Percentiles rank a stretch among this genome's conserved stretches.
These are phyloP conservation scores for Primulina tabacum DNA, from an alignment of 257 asterid genomes.

Conservation along the genomic window DNA sequence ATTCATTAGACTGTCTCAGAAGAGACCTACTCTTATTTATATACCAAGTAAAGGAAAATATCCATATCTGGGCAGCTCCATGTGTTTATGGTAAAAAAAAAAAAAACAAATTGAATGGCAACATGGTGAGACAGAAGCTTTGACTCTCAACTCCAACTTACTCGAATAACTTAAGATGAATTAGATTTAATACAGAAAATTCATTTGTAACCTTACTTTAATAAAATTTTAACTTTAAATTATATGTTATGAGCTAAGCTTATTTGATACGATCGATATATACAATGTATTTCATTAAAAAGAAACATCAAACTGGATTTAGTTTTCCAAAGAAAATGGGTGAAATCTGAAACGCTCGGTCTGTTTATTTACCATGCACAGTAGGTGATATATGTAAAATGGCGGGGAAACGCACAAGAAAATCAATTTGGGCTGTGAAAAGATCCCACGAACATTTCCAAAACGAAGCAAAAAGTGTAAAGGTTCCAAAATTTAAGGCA, in stretches of 20 bases:
- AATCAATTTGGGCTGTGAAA: slow-evolving; percentile 19
- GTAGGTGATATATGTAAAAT: not conserved
- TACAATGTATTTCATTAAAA: too few species aligned
- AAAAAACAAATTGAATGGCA: not conserved
- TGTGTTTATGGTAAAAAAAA: not conserved
- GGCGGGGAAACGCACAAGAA: not conserved
- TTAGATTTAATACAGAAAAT: too few species aligned
- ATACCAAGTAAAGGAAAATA: not conserved
- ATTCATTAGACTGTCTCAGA: too few species aligned
- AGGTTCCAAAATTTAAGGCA: slow-evolving; percentile 31
- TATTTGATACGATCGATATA: too few species aligned
- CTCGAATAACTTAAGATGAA: too few species aligned
- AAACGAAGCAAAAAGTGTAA: slow-evolving; percentile 26
- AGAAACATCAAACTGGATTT: not conserved
- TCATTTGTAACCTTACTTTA: too few species aligned
- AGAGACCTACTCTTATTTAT: too few species aligned
- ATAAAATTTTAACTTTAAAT: too few species aligned
- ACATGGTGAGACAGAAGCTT: not conserved
- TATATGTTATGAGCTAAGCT: too few species aligned
- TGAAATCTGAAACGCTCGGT: not conserved
- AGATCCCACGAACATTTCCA: slow-evolving; percentile 30
- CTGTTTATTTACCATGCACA: not conserved
- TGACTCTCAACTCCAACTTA: too few species aligned
- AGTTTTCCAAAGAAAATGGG: not conserved
- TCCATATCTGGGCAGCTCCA: not conserved